These are phyloP conservation scores for Wolfiporia cocos DNA, from an alignment of 1,284 basidiomycete species.

Conservation along the genomic window DNA sequence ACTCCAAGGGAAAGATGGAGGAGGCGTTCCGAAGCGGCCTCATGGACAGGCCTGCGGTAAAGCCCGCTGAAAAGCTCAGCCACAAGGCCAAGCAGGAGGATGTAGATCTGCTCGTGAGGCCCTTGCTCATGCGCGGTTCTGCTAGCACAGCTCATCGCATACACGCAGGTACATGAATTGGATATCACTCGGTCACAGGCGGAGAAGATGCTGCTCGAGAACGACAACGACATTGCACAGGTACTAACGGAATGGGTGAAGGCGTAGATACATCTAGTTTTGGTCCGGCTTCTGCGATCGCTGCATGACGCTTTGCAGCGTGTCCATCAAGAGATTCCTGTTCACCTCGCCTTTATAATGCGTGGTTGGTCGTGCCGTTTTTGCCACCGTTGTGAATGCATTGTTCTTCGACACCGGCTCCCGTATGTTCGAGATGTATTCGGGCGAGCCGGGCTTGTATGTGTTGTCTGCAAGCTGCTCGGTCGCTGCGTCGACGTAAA, in stretches of 20 bases:
- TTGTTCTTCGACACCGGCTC: too few relatives aligned
- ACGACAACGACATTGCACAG: slow-evolving; percentile 28
- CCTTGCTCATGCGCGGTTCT: neutral
- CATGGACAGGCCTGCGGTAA: slow-evolving; percentile 46
- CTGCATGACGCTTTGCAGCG: neutral
- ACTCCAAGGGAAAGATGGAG: slow-evolving; percentile 61
- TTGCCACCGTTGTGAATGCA: too few relatives aligned
- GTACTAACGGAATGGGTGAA: slow-evolving; percentile 23
- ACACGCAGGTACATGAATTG: slow-evolving; percentile 51
- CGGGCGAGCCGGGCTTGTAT: slow-evolving; percentile 27
- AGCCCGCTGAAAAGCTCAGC: slow-evolving; percentile 29
- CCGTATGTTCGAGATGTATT: slow-evolving; percentile 27
- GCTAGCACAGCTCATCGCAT: neutral
- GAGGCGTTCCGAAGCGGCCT: slow-evolving; percentile 54
- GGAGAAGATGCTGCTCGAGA: slow-evolving; percentile 46
- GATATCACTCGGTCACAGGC: slow-evolving; percentile 55
- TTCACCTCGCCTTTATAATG: too few relatives aligned
- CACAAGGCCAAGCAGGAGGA: slow-evolving; percentile 47
- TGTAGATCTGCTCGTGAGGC: slow-evolving; percentile 53
- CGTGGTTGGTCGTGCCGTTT: too few relatives aligned
- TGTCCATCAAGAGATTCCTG: neutral
- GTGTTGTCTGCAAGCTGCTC: slow-evolving; percentile 13
- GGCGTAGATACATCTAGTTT: neutral
- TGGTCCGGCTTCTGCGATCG: neutral
- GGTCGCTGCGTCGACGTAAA: slow-evolving; percentile 12